Base-by-base conservation (phyloP, 2,329 filamentous ascomycete species). In the Davidsoniella eucalypti region DNA sequence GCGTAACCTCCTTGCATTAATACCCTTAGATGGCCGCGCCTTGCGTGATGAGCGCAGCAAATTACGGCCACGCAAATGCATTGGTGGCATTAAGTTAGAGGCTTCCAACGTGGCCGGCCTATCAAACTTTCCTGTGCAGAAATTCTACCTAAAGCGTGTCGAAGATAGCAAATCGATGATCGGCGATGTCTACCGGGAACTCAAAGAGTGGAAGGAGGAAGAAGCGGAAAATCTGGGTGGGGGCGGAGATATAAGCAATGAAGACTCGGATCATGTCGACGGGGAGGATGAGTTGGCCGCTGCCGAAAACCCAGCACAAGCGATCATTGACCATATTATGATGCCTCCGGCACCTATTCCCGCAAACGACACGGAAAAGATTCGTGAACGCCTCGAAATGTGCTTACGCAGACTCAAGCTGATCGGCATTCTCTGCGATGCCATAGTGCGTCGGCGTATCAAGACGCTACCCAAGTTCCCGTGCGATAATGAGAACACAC, bases 271-370 rank as follows among this genome's bases (percentile, higher is more conserved):
- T 23, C 78, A 78, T 1, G 72, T 73, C 12, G 68, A 73, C 0
- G 70, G 73, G 21, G 67, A 65, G 33, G 69, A 78, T 1, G 69
- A 66, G 21, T 63, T 67, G n/a, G 65, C 68, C 47, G 65, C 60
- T 51, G 68, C 63, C 7, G 51, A 61, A 29, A 63, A 62, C 4
- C 54, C 64, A 1, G 25, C 54, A 0, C 76, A 80, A 56, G 73
- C 73, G 50, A 71, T 78, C 55, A 62, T 86, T 21, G 82, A 87
- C 61, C 72, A 81, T 47, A 66, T 87, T 37, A 85, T 87, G 69
- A 71, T 69, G 51, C 72, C 75, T 0, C 68, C 71, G 18, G 69
- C 70, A 12, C 71, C 72, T 54, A 80, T 87, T 43, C 79, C 82
- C 0, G 69, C 69, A 17, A 72, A 76, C 48, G 77, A 87, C 55